Base-by-base conservation (phyloP, 345 rosid species). In the Cochlearia excelsa region DNA sequence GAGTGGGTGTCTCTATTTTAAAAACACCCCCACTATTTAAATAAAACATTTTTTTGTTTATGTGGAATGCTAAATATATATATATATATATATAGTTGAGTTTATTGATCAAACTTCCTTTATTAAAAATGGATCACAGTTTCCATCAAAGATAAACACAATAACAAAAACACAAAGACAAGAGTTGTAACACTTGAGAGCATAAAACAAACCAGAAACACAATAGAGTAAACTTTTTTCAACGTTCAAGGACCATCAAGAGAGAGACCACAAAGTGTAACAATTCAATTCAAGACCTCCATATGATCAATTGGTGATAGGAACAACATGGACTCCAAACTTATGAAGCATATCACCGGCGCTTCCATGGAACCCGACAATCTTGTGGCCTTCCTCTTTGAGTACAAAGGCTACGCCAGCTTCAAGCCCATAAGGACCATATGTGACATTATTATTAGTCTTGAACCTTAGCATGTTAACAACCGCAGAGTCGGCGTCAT, bases 291-390 rank as follows among this genome's bases (percentile, higher is more conserved):
- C 28, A 54, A 54, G 39, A 45, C 29, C 29, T 61, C 4, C 3
- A 49, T 48, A 26, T 48, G n/a, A n/a, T 65, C 27, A 65, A 2
- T 65, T 65, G 56, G 65, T 33, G 40, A 66, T 60, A 30, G 75
- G 75, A 23, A 7, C 11, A 31, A 72, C 62, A 59, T 72, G 52
- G 16, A 60, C 71, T 54, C 75, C 75, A 60, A 72, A 3, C 30
- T 66, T 38, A 9, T 66, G 61, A 53, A 72, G 55, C 2, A 52
- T 30, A 2, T 66, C 41, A 59, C 48, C 16, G 1, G 58, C 57
- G 6, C 31, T 66, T 54, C 76, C 76, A 54, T 72, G 76, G 49
- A 72, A 72, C 3, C 71, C 75, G 8, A 59, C 71, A 0, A 72
- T 60, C 57, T 72, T 72, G 39, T 66, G 8, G 9, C 52, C 62